Base-by-base conservation (phyloP, 768 basidiomycete genomes). In the Pholiota molesta region DNA sequence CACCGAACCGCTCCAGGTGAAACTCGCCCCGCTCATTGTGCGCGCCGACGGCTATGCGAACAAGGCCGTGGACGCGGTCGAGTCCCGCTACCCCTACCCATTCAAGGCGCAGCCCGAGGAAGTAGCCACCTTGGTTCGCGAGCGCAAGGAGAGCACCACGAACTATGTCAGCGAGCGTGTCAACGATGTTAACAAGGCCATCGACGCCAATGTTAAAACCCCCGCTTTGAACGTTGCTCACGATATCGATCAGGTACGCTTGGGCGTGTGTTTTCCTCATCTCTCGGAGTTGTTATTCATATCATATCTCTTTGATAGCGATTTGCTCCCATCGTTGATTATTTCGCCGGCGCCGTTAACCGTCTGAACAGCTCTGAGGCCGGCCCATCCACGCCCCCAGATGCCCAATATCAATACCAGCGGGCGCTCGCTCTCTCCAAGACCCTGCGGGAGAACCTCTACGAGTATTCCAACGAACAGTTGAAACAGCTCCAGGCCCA, bases 31-130 rank as follows among this genome's bases (percentile, higher is more conserved):
- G 8, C 69, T 91, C 35, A 83, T 92, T 66, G 75, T 79, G 57
- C 79, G 83, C 52, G 89, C 83, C 2, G 86, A 94, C 65, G 83
- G 75, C n/a, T 76, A 76, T 56, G 92, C 89, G 29, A 90, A 91
- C 81, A 87, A 84, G 78, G 89, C 86, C 29, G 81, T 92, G 40
- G 91, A 94, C 70, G 86, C 73, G 19, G 89, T 93, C 57, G 81
- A 92, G 78, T 79, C 82, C 57, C 84, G 84, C 56, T 92, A 87
- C 71, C 92, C 92, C 13, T 89, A 87, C 70, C 85, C 91, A 5
- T 94, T 93, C 82, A 79, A 85, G 62, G 84, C 84, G 17, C 85
- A 86, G 68, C 88, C 91, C 3, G 89, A 89, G 67, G 91, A 93
- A 2, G 83, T 94, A 21, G 79, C 79, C 31, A 79, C 77, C 11